Evolutionary conservation across 805 yeast genomes (phyloP), one percentile per base, ranked within the genome.

Genomic region (Vanderwaltozyma polyspora): DNA sequence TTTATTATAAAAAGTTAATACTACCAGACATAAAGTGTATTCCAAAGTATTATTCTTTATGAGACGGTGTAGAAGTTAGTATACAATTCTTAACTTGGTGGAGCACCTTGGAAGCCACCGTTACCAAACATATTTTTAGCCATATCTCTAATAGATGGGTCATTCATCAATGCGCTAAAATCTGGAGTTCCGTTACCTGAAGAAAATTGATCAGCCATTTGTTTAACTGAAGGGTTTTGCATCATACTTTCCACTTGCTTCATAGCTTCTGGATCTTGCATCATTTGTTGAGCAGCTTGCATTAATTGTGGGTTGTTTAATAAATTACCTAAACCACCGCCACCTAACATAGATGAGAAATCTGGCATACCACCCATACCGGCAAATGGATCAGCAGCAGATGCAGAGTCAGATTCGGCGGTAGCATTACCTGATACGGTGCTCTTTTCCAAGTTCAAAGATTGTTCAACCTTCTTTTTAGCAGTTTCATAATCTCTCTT

Each of bases 401-500:
- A 37, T 33, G 55, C 44, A 18, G 60, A 42, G 28, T 55, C 29
- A 19, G 55, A 46, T 22, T 31, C 37, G 10, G 60, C 40, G 8
- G 43, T 41, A 12, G 46, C 27, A 16, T 31, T 25, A 11, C 49
- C 52, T n/a, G 54, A 38, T 5, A 51, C 29, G 13, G 42, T 36
- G 9, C 45, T 22, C 14, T 47, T 49, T n/a, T 51, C 61, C 10
- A 34, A 19, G 21, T 57, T 74, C 44, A 78, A 62, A 36, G 84
- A 82, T 52, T 79, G 87, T 49, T 81, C 85, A 26, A 82, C 84
- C 56, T 87, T 78, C 60, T 73, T 74, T 65, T 84, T 83, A 17
- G 96, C 96, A 24, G 95, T 83, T 59, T 89, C 95, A 56, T 76
- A 86, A 35, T 95, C 98, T 54, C 79, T 78, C 59, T 71, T 73